Evolutionary conservation across 2,329 filamentous ascomycete species (phyloP).

Genomic region (Monilinia fructicola): DNA sequence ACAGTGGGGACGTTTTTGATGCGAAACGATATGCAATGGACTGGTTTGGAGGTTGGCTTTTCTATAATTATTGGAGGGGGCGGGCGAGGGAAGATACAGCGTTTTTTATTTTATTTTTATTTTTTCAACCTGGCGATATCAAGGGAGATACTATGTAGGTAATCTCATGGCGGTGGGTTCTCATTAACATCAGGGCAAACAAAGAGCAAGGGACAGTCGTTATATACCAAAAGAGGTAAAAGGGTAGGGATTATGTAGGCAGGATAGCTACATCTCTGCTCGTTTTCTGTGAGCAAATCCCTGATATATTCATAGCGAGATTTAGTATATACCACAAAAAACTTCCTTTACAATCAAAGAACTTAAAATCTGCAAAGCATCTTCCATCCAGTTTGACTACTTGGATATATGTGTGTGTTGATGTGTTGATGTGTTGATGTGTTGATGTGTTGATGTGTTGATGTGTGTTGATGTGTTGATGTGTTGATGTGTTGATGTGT

Average conservation of each 20-base stretch:
- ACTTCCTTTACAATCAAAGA: not conserved
- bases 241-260: not conserved
- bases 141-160: conserved; percentile 2
- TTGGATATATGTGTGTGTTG: not conserved
- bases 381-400: not conserved
- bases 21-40: conserved; percentile 15
- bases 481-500: too few relatives aligned
- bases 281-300: not conserved
- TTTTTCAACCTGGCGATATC: conserved; percentile 4
- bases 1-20: not conserved
- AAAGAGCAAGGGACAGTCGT: not conserved
- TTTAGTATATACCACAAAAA: not conserved
- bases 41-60: conserved; percentile 3
- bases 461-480: not conserved
- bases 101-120: not conserved
- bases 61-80: conserved; percentile 13
- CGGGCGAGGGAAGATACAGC: not conserved
- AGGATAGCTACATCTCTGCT: not conserved
- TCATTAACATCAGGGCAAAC: conserved; percentile 2
- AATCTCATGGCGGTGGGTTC: conserved; percentile 5
- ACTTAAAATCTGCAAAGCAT: not conserved
- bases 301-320: not conserved
- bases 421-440: not conserved
- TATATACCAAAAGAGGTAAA: not conserved
- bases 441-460: not conserved